These are phyloP conservation scores for Sporobolus alterniflorus DNA, from an alignment of 202 grass and related monocot species.

Conservation along the genomic window DNA sequence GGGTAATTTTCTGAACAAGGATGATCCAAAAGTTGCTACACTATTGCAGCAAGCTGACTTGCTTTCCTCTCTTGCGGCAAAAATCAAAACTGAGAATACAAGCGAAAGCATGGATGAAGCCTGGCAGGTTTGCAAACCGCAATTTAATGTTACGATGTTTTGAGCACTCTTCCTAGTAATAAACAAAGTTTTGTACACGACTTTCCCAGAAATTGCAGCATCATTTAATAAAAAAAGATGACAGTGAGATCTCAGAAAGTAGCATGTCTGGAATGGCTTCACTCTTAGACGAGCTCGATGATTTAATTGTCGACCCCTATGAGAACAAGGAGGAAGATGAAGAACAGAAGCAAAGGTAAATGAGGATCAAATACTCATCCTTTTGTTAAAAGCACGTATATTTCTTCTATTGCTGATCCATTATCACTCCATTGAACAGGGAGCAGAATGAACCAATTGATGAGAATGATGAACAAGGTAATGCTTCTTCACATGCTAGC, in stretches of 20 bases:
- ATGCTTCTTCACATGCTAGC: conserved; percentile 34
- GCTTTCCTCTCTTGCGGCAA: conserved; percentile 81
- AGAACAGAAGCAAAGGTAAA: conserved; percentile 55
- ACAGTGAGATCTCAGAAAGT: conserved; percentile 51
- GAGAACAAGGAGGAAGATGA: conserved; percentile 59
- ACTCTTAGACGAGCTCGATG: conserved; percentile 78
- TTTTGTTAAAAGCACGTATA: conserved; percentile 27
- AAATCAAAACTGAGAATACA: conserved; percentile 73
- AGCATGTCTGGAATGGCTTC: conserved; percentile 69
- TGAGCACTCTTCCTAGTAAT: neutral
- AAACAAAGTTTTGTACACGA: conserved; percentile 18
- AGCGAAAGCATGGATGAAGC: conserved; percentile 92
- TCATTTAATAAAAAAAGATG: conserved; percentile 83
- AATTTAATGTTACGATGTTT: conserved; percentile 1
- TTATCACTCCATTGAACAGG: conserved; percentile 34
- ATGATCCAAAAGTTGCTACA: conserved; percentile 88
- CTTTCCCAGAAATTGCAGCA: conserved; percentile 71
- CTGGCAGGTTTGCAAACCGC: conserved; percentile 63
- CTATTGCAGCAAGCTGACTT: conserved; percentile 89
- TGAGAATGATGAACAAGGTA: conserved; percentile 34
- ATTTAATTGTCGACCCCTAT: conserved; percentile 82
- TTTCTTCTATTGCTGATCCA: conserved; percentile 19
- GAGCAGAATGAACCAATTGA: conserved; percentile 34
- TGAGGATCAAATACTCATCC: neutral
- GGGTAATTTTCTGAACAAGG: conserved; percentile 67